These are phyloP conservation scores for Ramaria rubella DNA, from an alignment of 768 basidiomycete species.

Conservation along the genomic window DNA sequence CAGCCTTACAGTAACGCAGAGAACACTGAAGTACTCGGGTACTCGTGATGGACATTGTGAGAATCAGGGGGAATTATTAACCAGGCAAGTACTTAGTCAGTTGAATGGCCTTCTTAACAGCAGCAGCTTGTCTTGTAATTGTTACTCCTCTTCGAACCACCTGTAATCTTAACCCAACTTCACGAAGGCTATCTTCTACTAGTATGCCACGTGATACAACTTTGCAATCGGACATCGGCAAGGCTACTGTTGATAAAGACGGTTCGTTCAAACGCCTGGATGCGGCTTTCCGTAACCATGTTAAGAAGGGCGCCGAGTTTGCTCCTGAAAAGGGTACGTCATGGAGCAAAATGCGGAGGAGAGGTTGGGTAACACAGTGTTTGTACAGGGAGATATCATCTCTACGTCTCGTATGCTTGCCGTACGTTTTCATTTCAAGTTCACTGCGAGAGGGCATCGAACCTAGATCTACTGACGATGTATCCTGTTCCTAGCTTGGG, in stretches of 20 bases:
- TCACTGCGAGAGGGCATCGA: too few relatives aligned
- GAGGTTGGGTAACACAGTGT: background rate
- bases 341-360: background rate
- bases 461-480: too few relatives aligned
- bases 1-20: too few relatives aligned
- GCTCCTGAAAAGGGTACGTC: slow-evolving; percentile 67
- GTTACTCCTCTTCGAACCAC: background rate
- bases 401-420: slow-evolving; percentile 84
- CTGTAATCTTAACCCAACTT: background rate
- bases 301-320: slow-evolving; percentile 54
- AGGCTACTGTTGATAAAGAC: slow-evolving; percentile 44
- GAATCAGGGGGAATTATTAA: too few relatives aligned
- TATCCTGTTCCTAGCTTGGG: slow-evolving; percentile 68
- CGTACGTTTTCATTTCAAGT: too few relatives aligned
- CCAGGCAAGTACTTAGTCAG: too few relatives aligned
- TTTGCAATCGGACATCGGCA: slow-evolving; percentile 45
- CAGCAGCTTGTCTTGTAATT: background rate
- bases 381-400: slow-evolving; percentile 73
- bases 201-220: slow-evolving; percentile 10
- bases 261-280: slow-evolving; percentile 59
- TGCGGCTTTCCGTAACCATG: slow-evolving; percentile 48
- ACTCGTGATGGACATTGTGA: too few relatives aligned
- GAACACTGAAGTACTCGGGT: too few relatives aligned
- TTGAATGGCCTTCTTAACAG: too few relatives aligned
- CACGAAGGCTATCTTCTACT: background rate